Conservation (phyloP, 768 basidiomycete genomes). For the Rhodotorula kratochvilovae region DNA sequence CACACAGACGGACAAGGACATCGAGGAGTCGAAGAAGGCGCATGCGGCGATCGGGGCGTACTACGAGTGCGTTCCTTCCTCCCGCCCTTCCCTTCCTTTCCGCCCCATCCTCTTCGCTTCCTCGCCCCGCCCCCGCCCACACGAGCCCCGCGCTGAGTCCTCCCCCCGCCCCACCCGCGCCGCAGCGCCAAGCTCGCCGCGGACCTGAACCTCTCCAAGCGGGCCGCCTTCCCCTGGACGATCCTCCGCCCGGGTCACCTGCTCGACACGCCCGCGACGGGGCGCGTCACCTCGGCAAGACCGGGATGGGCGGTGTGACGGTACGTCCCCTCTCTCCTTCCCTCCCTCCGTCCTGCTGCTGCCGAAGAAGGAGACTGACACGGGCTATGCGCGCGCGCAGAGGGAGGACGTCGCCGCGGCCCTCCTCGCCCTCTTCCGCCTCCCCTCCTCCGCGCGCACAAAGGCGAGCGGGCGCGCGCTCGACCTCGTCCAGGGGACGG, state of each 20-base stretch:
- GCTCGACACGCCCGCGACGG: slow-evolving; percentile 55
- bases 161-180: not conserved
- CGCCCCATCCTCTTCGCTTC: not conserved
- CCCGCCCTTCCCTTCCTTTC: not conserved
- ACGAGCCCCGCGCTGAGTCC: not conserved
- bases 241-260: slow-evolving; percentile 64
- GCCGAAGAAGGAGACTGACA: too few relatives aligned
- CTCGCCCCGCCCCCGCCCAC: not conserved
- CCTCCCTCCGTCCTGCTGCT: not conserved
- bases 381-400: too few relatives aligned
- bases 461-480: slow-evolving; percentile 56
- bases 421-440: slow-evolving; percentile 54
- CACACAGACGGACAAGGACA: slow-evolving; percentile 18
- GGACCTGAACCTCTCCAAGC: slow-evolving; percentile 51
- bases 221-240: slow-evolving; percentile 62
- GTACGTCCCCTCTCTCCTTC: slow-evolving; percentile 47
- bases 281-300: slow-evolving; percentile 57
- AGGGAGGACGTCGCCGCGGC: slow-evolving; percentile 59
- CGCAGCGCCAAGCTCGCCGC: slow-evolving; percentile 52
- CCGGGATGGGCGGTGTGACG: slow-evolving; percentile 55
- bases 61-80: slow-evolving; percentile 31
- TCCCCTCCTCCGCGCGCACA: slow-evolving; percentile 37
- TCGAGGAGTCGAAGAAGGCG: slow-evolving; percentile 14
- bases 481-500: slow-evolving; percentile 53
- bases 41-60: slow-evolving; percentile 33